These are phyloP conservation scores for Penicillium occitanis DNA, from an alignment of 2,329 filamentous ascomycete species.

Conservation along the genomic window DNA sequence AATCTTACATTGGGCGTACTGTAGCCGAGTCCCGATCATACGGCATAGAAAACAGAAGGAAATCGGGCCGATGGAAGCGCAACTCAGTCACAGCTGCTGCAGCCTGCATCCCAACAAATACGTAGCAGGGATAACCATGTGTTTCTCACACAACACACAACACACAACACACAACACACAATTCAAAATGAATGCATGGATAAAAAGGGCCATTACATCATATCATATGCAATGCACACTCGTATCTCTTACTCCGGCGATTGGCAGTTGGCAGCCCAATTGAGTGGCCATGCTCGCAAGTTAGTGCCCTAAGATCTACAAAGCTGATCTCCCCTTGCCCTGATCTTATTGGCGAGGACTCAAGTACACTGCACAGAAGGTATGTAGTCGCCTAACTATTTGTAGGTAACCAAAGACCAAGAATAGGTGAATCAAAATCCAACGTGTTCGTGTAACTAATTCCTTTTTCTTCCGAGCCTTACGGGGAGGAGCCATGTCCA, in stretches of 20 bases:
- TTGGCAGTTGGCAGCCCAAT: background rate
- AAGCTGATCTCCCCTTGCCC: conserved; percentile 1
- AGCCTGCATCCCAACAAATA: background rate
- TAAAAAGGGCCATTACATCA: background rate
- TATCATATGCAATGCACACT: background rate
- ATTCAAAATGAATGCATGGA: background rate
- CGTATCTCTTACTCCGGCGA: background rate
- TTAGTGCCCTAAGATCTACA: background rate
- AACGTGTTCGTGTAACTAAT: background rate
- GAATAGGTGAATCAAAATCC: background rate
- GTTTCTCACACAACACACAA: background rate
- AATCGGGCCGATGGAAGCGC: background rate
- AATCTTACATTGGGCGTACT: background rate
- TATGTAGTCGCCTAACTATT: background rate
- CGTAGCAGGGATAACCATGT: background rate
- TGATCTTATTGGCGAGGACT: conserved; percentile 13
- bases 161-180: background rate
- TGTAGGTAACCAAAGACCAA: background rate
- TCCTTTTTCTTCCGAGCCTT: background rate
- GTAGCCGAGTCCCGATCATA: background rate
- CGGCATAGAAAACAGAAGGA: background rate
- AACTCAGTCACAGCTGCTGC: background rate
- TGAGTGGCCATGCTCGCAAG: background rate
- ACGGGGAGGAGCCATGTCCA: background rate
- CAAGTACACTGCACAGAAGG: background rate